phyloP scores from a whole-genome alignment of 2,329 filamentous ascomycete genomes.

The Cytospora chrysosperma region DNA sequence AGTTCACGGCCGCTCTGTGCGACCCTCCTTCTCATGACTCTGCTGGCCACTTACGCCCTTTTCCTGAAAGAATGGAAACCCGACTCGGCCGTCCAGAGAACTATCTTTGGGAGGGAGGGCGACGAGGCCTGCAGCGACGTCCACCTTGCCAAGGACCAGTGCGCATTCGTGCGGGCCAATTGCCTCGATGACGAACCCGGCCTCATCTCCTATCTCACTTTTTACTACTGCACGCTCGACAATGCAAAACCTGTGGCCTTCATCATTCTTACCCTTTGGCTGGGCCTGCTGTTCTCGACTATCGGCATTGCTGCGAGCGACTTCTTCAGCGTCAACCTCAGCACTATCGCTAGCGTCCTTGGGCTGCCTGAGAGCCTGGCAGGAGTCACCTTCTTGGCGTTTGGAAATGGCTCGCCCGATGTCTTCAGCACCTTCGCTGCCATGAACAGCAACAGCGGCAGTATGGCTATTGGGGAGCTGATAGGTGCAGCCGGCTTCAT shows the following conservation, averaged over 20 bases:
- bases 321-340: constrained; percentile 96
- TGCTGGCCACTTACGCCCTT: constrained; percentile 47
- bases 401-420: constrained; percentile 96
- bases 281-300: constrained; percentile 87
- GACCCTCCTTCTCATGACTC: constrained; percentile 45
- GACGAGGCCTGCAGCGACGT: constrained; percentile 71
- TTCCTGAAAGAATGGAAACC: constrained; percentile 28
- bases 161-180: constrained; percentile 77
- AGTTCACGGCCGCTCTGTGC: constrained; percentile 50
- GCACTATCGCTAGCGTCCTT: constrained; percentile 83
- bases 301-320: constrained; percentile 98
- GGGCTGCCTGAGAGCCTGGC: constrained; percentile 95
- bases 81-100: background rate
- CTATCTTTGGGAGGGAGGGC: constrained; percentile 28
- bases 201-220: constrained; percentile 78
- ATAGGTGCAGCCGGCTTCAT: constrained; percentile 96
- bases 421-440: constrained; percentile 98
- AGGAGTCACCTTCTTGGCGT: constrained; percentile 92
- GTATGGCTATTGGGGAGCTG: constrained; percentile 90
- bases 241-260: constrained; percentile 76
- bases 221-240: constrained; percentile 84
- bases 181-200: constrained; percentile 89
- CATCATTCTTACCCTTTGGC: constrained; percentile 73
- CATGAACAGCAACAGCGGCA: constrained; percentile 96
- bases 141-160: constrained; percentile 75